phyloP scores from a whole-genome alignment of 2,329 filamentous ascomycete species.

The Ceratocystis destructans region DNA sequence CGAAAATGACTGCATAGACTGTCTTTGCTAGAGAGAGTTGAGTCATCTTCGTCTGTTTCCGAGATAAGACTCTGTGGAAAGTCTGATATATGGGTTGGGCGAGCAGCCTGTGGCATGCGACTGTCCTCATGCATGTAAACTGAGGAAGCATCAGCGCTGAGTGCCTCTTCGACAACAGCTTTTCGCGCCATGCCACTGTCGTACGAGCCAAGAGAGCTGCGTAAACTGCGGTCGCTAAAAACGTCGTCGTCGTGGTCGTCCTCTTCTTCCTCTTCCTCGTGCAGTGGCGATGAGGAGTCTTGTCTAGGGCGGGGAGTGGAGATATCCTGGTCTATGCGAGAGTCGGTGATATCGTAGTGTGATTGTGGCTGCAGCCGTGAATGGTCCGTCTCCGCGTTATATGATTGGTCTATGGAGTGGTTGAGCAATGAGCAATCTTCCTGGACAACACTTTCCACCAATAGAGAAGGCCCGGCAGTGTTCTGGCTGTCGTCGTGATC shows the following conservation, averaged over 20 bases:
- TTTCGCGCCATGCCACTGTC: slow-evolving; percentile 27
- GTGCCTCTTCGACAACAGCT: slow-evolving; percentile 12
- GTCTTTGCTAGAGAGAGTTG: slow-evolving; percentile 28
- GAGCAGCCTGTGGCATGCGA: slow-evolving; percentile 24
- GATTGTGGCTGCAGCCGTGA: slow-evolving; percentile 9
- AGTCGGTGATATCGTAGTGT: slow-evolving; percentile 16
- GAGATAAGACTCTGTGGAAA: slow-evolving; percentile 40
- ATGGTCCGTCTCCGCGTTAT: slow-evolving; percentile 11
- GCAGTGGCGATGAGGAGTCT: slow-evolving; percentile 31
- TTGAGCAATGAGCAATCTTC: slow-evolving; percentile 17
- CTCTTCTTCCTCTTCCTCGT: slow-evolving; percentile 33
- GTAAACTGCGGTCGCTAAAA: slow-evolving; percentile 44
- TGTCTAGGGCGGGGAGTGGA: slow-evolving; percentile 11
- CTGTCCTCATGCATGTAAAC: slow-evolving; percentile 11
- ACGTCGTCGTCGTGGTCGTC: slow-evolving; percentile 37
- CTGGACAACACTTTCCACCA: not conserved
- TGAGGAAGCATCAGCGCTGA: slow-evolving; percentile 19
- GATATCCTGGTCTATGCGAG: not conserved
- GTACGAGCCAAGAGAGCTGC: slow-evolving; percentile 43
- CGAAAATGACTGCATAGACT: slow-evolving; percentile 52
- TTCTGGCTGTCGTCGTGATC: not conserved
- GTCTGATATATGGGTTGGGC: slow-evolving; percentile 36
- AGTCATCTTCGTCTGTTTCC: slow-evolving; percentile 28
- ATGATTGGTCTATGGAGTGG: slow-evolving; percentile 18
- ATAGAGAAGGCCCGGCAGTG: not conserved